Conservation (phyloP, 495 filamentous ascomycete species). For the Cryomyces minteri region DNA sequence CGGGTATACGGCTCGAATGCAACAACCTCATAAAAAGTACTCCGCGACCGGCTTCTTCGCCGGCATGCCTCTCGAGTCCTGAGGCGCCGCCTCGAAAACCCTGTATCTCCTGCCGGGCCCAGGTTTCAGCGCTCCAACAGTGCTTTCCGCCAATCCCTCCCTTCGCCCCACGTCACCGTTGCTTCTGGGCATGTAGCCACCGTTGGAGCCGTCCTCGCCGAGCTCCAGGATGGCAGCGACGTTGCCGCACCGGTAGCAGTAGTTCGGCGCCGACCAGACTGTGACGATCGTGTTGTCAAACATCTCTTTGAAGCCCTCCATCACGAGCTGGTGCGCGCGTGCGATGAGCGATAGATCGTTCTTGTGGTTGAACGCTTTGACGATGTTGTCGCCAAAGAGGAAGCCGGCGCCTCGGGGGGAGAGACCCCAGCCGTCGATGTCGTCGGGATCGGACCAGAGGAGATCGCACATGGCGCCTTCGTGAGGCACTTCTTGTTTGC, state of each 20-base stretch:
- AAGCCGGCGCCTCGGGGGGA: constrained; percentile 91
- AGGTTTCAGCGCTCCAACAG: constrained; percentile 18
- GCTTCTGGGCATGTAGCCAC: constrained; percentile 56
- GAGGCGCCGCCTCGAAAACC: constrained; percentile 92
- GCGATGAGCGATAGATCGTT: constrained; percentile 88
- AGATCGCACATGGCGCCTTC: constrained; percentile 99
- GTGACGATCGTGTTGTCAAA: constrained; percentile 90
- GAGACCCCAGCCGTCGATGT: constrained; percentile 94
- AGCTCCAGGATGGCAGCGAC: constrained; percentile 91
- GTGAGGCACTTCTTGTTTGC: constrained; percentile 96
- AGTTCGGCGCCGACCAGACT: constrained; percentile 56
- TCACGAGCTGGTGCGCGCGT: constrained; percentile 90
- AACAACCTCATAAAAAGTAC: constrained; percentile 53
- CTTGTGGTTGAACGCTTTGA: constrained; percentile 82
- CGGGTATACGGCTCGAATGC: no score
- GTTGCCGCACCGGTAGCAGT: constrained; percentile 52
- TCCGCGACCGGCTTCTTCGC: constrained; percentile 97
- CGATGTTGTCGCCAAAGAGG: constrained; percentile 90
- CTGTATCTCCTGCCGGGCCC: constrained; percentile 84
- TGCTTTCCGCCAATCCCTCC: neutral
- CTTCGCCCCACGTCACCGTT: constrained; percentile 59
- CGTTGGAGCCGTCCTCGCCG: constrained; percentile 60
- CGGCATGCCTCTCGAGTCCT: constrained; percentile 94
- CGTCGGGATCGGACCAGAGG: constrained; percentile 94
- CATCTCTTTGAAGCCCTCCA: constrained; percentile 99